These are phyloP conservation scores for Fraxinus americana DNA, from an alignment of 257 asterid species.

Conservation along the genomic window DNA sequence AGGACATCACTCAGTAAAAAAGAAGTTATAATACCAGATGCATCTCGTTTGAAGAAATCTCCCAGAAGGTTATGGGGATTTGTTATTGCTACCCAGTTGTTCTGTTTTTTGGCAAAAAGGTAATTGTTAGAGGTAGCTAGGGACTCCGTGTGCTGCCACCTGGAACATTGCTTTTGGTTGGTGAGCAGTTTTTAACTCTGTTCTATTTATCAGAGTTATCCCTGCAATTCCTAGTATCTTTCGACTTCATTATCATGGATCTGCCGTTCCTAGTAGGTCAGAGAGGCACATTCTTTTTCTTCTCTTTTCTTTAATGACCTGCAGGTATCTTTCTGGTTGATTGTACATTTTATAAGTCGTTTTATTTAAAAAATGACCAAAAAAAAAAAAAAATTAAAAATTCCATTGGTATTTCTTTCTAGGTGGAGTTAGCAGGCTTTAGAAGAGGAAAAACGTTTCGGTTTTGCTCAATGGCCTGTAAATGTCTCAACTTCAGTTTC, in stretches of 20 bases:
- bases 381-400: neutral
- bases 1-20: slow-evolving; percentile 13
- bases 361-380: neutral
- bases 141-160: neutral
- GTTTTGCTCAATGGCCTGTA: slow-evolving; percentile 7
- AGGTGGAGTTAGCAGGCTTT: neutral
- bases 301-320: neutral
- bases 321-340: slow-evolving; percentile 1
- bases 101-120: slow-evolving; percentile 20
- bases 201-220: neutral
- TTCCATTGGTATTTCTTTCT: neutral
- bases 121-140: neutral
- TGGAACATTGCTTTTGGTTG: neutral
- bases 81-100: slow-evolving; percentile 24
- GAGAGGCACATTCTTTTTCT: neutral
- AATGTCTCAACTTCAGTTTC: neutral
- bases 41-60: slow-evolving; percentile 13
- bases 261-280: neutral
- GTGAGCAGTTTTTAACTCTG: slow-evolving; percentile 5
- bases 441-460: neutral
- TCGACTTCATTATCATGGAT: neutral
- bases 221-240: neutral
- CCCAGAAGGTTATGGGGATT: slow-evolving; percentile 9
- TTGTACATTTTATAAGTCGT: slow-evolving; percentile 1
- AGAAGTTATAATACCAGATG: slow-evolving; percentile 6